Evolutionary conservation across 352 stramenopile species (phyloP).

Genomic region (Phytophthora tubulina): DNA sequence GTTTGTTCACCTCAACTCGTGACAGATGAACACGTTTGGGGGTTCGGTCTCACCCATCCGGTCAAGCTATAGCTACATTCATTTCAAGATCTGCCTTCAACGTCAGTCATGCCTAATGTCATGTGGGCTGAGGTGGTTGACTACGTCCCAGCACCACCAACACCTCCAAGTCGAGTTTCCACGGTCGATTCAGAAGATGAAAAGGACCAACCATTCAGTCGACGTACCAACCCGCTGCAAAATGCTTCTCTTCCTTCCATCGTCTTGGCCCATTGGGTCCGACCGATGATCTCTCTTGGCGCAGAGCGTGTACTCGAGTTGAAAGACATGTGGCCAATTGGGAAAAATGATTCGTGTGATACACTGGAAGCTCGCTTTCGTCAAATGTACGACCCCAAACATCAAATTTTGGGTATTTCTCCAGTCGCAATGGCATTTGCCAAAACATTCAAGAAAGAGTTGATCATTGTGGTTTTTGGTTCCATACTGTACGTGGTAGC

Average conservation of each 20-base stretch:
- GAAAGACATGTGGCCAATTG: constrained; percentile 42
- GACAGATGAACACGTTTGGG: constrained; percentile 4
- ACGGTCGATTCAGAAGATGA: constrained; percentile 9
- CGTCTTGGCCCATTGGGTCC: constrained; percentile 57
- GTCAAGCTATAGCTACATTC: neutral
- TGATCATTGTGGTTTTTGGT: constrained; percentile 10
- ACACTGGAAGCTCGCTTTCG: constrained; percentile 29
- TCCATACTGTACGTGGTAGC: constrained; percentile 36
- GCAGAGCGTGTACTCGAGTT: constrained; percentile 37
- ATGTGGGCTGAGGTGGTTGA: constrained; percentile 20
- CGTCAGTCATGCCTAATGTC: constrained; percentile 6
- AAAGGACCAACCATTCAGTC: constrained; percentile 21
- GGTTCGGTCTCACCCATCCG: neutral
- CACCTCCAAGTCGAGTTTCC: constrained; percentile 14
- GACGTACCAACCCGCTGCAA: constrained; percentile 43
- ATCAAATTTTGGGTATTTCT: constrained; percentile 18
- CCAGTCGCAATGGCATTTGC: constrained; percentile 22
- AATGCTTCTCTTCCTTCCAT: constrained; percentile 48
- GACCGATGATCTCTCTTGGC: constrained; percentile 49
- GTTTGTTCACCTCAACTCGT: constrained; percentile 6
- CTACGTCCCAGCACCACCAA: constrained; percentile 20
- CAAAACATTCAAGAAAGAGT: constrained; percentile 20
- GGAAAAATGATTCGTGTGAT: constrained; percentile 25
- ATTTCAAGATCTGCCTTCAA: neutral
- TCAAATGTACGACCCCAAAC: constrained; percentile 18